These are phyloP conservation scores for Pisolithus thermaeus DNA, from an alignment of 1,284 basidiomycete genomes.

Conservation along the genomic window DNA sequence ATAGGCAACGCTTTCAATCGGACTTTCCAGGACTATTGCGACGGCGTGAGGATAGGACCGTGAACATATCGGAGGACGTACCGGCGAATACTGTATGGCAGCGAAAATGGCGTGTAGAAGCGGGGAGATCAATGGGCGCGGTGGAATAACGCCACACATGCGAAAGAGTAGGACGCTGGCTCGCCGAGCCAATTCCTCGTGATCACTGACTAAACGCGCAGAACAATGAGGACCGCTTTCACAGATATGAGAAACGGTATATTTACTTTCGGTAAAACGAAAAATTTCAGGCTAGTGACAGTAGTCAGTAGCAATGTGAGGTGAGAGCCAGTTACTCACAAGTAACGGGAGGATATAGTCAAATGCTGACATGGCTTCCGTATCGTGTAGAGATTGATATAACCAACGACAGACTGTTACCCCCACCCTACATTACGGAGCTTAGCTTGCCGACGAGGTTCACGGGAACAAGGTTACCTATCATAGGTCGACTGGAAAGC, in stretches of 20 bases:
- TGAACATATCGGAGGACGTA: conserved; percentile 27
- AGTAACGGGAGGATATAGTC: conserved; percentile 78
- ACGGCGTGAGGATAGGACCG: conserved; percentile 3
- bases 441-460: neutral
- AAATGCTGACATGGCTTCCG: conserved; percentile 69
- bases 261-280: conserved; percentile 60
- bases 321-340: conserved; percentile 36
- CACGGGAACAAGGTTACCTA: conserved; percentile 37
- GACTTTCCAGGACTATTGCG: conserved; percentile 63
- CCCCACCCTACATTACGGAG: conserved; percentile 41
- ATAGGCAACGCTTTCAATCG: conserved; percentile 68
- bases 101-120: conserved; percentile 61
- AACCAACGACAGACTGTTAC: conserved; percentile 72
- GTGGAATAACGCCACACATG: conserved; percentile 71
- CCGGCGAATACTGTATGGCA: conserved; percentile 60
- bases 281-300: conserved; percentile 57
- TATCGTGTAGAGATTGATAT: conserved; percentile 65
- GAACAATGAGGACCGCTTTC: conserved; percentile 2
- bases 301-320: neutral
- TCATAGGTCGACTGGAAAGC: conserved; percentile 83
- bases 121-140: conserved; percentile 49
- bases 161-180: conserved; percentile 58
- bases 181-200: conserved; percentile 57
- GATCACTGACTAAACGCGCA: conserved; percentile 51
- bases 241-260: neutral